Conservation (phyloP, 1,284 basidiomycete genomes). For the Singerocomus inundabilis region DNA sequence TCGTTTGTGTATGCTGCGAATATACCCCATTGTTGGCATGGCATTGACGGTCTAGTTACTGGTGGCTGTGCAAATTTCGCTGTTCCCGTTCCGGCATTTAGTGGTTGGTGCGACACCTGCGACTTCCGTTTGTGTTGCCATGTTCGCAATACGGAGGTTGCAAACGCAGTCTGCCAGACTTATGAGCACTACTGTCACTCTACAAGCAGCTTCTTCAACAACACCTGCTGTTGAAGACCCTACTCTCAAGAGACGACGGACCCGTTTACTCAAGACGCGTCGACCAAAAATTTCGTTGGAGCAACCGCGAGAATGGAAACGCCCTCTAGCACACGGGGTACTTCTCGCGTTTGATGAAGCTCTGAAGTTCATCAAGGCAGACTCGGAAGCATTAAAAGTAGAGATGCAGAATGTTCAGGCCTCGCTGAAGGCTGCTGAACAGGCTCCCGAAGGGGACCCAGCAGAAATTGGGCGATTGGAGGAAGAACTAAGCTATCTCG, state of each 20-base stretch:
- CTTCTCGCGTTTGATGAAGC: constrained; percentile 85
- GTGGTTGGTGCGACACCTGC: not conserved
- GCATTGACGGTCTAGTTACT: too few relatives aligned
- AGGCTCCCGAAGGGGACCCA: constrained; percentile 35
- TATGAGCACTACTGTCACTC: constrained; percentile 3
- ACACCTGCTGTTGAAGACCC: not conserved
- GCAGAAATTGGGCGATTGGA: constrained; percentile 40
- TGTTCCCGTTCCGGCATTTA: too few relatives aligned
- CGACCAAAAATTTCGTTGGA: constrained; percentile 51
- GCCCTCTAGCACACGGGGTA: constrained; percentile 64
- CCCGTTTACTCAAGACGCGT: constrained; percentile 26
- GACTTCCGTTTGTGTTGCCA: constrained; percentile 1
- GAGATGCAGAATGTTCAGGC: constrained; percentile 46
- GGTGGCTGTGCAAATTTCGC: not conserved
- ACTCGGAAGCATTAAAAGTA: constrained; percentile 42
- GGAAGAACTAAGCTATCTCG: constrained; percentile 48
- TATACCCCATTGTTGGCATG: too few relatives aligned
- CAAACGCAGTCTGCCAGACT: constrained; percentile 4
- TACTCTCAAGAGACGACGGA: constrained; percentile 2
- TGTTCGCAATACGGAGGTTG: constrained; percentile 19
- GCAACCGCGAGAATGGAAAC: constrained; percentile 59
- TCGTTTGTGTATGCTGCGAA: not conserved
- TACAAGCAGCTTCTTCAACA: constrained; percentile 5
- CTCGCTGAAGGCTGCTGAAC: constrained; percentile 33
- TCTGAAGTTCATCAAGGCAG: constrained; percentile 58